These are phyloP conservation scores for Epipyxis sp. DNA, from an alignment of 108 stramenopile genomes.

Conservation along the genomic window DNA sequence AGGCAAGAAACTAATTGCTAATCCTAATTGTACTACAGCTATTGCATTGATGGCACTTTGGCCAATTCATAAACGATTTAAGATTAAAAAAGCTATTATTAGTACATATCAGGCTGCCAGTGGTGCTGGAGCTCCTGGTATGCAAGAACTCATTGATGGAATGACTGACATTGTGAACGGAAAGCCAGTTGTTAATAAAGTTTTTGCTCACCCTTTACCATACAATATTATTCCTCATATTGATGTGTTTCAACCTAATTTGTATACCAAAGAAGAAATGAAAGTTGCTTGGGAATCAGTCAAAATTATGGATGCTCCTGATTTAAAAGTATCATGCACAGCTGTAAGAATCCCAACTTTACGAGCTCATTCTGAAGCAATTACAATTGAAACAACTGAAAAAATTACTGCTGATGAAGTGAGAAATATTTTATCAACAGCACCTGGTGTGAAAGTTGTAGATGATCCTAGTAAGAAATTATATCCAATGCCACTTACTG, in stretches of 20 bases:
- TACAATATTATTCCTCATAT: conserved; percentile 99
- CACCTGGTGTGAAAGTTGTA: conserved; percentile 45
- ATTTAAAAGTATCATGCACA: conserved; percentile 78
- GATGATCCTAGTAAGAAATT: conserved; percentile 37
- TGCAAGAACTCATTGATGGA: conserved; percentile 87
- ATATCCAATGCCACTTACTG: conserved; percentile 95
- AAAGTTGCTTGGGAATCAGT: conserved; percentile 97
- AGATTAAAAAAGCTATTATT: conserved; percentile 81
- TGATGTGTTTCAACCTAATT: conserved; percentile 95
- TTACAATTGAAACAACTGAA: conserved; percentile 81
- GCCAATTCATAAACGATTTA: conserved; percentile 86
- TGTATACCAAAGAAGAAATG: conserved; percentile 99
- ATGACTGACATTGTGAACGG: conserved; percentile 40
- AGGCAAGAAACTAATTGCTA: conserved; percentile 85
- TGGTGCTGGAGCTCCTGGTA: conserved; percentile 66
- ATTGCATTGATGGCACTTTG: conserved; percentile 94
- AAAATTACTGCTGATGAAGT: conserved; percentile 58
- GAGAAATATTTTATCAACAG: conserved; percentile 10
- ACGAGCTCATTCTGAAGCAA: conserved; percentile 91
- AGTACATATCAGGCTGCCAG: conserved; percentile 77
- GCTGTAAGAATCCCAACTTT: conserved; percentile 95
- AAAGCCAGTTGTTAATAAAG: conserved; percentile 62
- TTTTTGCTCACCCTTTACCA: conserved; percentile 92
- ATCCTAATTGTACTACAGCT: conserved; percentile 99
- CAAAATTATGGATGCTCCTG: conserved; percentile 75